Conservation (phyloP, 306 rosid genomes). For the barrel medic (Medicago truncatula) region MtrunA17r5.0-ANR NC_053045.1:34091001-34091500, state of each 20-base stretch:
- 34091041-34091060: constrained; percentile 89
- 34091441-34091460: no score
- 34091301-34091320: constrained; percentile 98
- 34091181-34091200: constrained; percentile 7
- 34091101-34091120: constrained; percentile 99
- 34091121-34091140: constrained; percentile 56
- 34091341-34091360: constrained; percentile 21
- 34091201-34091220: constrained; percentile 36
- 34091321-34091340: constrained; percentile 48
- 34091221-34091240: constrained; percentile 85
- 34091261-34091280: constrained; percentile 87
- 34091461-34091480: no score
- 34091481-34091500: no score
- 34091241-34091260: constrained; percentile 81
- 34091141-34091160: not conserved
- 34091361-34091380: constrained; percentile 11
- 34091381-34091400: not conserved
- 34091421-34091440: no score
- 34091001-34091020: constrained; percentile 66
- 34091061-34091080: constrained; percentile 75
- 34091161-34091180: constrained; percentile 1
- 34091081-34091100: constrained; percentile 99
- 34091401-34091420: no score
- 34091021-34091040: constrained; percentile 77
- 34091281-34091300: constrained; percentile 90